Evolutionary conservation across 257 asterid species (phyloP), one percentile per base, ranked within the genome.

Genomic region (Ehretia macrophylla): DNA sequence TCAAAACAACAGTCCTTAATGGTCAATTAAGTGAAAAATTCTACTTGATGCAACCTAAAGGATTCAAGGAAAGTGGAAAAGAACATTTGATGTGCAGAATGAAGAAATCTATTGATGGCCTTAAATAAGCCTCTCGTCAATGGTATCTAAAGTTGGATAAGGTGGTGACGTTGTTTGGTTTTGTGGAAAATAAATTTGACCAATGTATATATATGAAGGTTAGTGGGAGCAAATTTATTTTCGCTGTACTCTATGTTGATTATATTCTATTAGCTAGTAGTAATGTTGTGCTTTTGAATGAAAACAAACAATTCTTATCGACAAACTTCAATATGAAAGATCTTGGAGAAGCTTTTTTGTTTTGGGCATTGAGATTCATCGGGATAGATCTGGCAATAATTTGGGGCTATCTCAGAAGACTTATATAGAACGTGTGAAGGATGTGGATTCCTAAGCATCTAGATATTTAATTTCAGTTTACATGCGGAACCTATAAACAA

Each of bases 101-200:
- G 17, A 50, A 49, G 14, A 49, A 51, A 18, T 62, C 37, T 0
- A 32, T 49, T 12, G 22, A 49, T 32, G 46, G 45, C 1, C 39
- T 60, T 10, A 60, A 60, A 1, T 54, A 56, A 37, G 49, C 4
- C 37, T 56, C 32, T 17, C 11, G 48, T 0, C 17, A 61, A 8
- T 60, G 45, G 65, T 60, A 46, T 20, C 8, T 60, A 20, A 62
- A 49, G 5, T 62, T 62, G n/a, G 49, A 51, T 32, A 17, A 62
- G 0, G 50, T 51, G 13, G 9, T 62, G n/a, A n/a, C n/a, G n/a
- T n/a, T n/a, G n/a, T n/a, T n/a, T n/a, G n/a, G n/a, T n/a, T n/a
- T n/a, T 51, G 38, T 32, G 10, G 9, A 62, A 37, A 48, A 50
- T 49, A 18, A 6, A 8, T 18, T 50, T 11, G 35, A 44, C 46